Base-by-base conservation (phyloP, 768 basidiomycete species). In the Xerocomus potaroensis region DNA sequence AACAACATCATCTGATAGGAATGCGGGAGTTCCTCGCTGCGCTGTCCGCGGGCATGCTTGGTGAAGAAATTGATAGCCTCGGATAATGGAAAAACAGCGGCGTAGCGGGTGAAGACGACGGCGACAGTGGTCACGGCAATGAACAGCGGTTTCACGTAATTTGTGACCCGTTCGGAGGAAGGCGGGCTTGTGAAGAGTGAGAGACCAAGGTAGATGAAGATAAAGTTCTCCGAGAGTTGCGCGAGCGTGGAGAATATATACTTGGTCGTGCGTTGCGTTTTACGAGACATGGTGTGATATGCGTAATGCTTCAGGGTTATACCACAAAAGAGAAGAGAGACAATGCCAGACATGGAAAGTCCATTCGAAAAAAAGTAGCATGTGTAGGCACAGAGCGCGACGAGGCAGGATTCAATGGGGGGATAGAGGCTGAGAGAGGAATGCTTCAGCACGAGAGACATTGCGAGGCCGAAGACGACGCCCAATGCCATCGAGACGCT, bases 1-100 rank as follows among this genome's bases (percentile, higher is more conserved):
- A 98, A 98, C 14, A 98, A 71, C 93, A 98, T 96, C 91, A 98
- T 95, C 59, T 97, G 94, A 61, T 99, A 97, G 10, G 92, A 93
- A 66, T 98, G 94, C 1, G 96, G 94, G 5, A 99, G 72, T 56
- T 97, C 94, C 54, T 96, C 94, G 19, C 77, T 70, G 33, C 92
- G 79, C 59, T 93, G 89, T 1, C 92, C 92, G 1, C 91, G 81
- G 3, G 80, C 84, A 50, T 94, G 88, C 23, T 73, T 74, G 57
- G 84, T 87, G 75, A 97, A 84, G 54, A 96, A 76, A 71, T 99
- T 99, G 81, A 99, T 96, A 22, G 79, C 79, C 57, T 94, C 89
- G 4, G 92, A 91, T 15, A 98, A 77, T 1, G 95, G 95, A 75
- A 98, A 98, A 15, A 97, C 94, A 15, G 94, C 91, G 0, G 82